Evolutionary conservation across 2,329 filamentous ascomycete genomes (phyloP).

Genomic region (Pseudogymnoascus sp.): DNA sequence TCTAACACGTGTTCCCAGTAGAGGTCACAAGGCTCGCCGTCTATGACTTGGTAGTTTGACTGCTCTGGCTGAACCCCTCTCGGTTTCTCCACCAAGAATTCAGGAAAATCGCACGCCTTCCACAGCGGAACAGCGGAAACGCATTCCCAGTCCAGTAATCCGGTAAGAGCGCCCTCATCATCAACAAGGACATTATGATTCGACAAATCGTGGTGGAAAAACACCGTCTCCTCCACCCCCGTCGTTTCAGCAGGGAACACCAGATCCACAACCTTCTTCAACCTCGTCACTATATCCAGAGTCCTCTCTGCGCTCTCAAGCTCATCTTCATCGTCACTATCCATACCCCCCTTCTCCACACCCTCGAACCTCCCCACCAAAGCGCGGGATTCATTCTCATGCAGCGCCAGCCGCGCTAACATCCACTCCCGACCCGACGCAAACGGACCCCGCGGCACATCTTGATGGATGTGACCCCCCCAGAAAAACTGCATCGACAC

Average conservation of each 20-base stretch:
- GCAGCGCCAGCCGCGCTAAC: slow-evolving; percentile 24
- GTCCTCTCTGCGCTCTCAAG: slow-evolving; percentile 26
- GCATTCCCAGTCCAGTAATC: slow-evolving; percentile 37
- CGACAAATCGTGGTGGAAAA: slow-evolving; percentile 33
- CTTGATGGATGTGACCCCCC: slow-evolving; percentile 26
- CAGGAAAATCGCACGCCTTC: slow-evolving; percentile 24
- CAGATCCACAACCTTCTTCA: slow-evolving; percentile 26
- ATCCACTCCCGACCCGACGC: slow-evolving; percentile 33
- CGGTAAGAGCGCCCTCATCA: slow-evolving; percentile 29
- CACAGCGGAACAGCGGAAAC: slow-evolving; percentile 14
- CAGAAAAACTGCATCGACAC: slow-evolving; percentile 30
- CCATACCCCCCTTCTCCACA: slow-evolving; percentile 20
- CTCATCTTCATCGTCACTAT: slow-evolving; percentile 22
- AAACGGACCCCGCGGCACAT: slow-evolving; percentile 32
- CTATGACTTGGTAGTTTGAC: slow-evolving; percentile 10
- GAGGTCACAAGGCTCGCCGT: slow-evolving; percentile 28
- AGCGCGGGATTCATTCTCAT: background rate
- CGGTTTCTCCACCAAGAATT: slow-evolving; percentile 26
- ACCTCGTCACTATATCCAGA: slow-evolving; percentile 21
- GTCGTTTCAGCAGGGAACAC: slow-evolving; percentile 24
- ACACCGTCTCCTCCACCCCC: slow-evolving; percentile 24
- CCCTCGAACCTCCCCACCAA: slow-evolving; percentile 14
- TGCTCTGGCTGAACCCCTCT: slow-evolving; percentile 27
- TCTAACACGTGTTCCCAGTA: slow-evolving; percentile 35
- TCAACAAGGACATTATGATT: slow-evolving; percentile 33